A percentile compares a stretch with the other conserved stretches of the same genome.
These are phyloP conservation scores for Sporothrix curviconia DNA, from an alignment of 2,329 filamentous ascomycete genomes.

Conservation along the genomic window DNA sequence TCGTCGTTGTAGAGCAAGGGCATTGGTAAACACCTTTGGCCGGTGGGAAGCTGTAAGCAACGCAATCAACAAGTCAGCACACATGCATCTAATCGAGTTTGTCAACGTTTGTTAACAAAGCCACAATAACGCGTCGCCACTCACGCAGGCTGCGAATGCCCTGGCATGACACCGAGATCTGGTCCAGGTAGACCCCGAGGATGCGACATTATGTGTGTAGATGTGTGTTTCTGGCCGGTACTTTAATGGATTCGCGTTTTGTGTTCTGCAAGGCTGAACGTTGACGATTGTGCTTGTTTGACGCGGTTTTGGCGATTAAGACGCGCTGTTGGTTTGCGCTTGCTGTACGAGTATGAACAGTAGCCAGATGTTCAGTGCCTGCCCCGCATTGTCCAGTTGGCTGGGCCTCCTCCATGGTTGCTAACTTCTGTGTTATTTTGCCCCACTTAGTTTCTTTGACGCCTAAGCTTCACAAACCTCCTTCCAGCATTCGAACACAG, in stretches of 20 bases:
- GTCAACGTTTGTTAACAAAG: neutral
- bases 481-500: too few relatives aligned
- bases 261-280: neutral
- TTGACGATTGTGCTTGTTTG: neutral
- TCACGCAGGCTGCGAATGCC: constrained; percentile 68
- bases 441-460: neutral
- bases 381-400: constrained; percentile 13
- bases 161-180: constrained; percentile 68
- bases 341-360: neutral
- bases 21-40: constrained; percentile 94
- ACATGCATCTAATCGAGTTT: neutral
- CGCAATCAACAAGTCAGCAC: neutral
- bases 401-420: neutral
- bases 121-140: constrained; percentile 20
- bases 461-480: neutral
- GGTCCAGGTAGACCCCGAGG: constrained; percentile 66
- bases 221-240: neutral
- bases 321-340: neutral
- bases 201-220: constrained; percentile 52
- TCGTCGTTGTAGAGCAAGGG: constrained; percentile 80
- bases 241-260: neutral
- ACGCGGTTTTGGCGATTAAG: constrained; percentile 4
- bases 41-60: constrained; percentile 66
- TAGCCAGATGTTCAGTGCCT: neutral
- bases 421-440: neutral